A percentile compares a stretch with the other conserved stretches of the same genome.
Conservation (phyloP, 345 rosid genomes). For the Hypericum androsaemum region DNA sequence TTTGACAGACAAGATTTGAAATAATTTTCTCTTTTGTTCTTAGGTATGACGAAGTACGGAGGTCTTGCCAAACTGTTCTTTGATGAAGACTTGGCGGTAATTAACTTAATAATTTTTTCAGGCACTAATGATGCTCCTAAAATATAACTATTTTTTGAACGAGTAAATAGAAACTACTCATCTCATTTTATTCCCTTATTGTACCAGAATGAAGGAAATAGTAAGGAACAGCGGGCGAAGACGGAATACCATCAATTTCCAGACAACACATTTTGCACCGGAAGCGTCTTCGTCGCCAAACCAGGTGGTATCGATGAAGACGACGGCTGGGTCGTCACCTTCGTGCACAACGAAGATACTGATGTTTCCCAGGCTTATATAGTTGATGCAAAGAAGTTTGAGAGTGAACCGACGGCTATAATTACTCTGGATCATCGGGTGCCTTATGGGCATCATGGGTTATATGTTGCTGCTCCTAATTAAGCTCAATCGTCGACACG, state of each 20-base stretch:
- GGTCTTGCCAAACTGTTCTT: conserved; percentile 12
- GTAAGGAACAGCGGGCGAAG: conserved; percentile 15
- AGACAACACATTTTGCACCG: conserved; percentile 8
- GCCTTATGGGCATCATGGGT: conserved; percentile 41
- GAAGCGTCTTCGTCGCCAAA: conserved; percentile 7
- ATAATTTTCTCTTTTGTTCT: no score
- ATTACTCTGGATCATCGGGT: conserved; percentile 30
- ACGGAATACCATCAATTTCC: conserved; percentile 19
- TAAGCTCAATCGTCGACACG: no score
- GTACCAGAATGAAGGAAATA: conserved; percentile 4
- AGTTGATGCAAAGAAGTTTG: conserved; percentile 30
- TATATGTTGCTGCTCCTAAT: not conserved
- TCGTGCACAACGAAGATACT: conserved; percentile 12
- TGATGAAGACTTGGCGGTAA: not conserved
- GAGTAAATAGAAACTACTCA: no score
- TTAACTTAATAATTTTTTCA: not conserved
- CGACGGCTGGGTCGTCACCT: conserved; percentile 13
- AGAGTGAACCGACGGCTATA: conserved; percentile 20
- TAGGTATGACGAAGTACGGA: conserved; percentile 16
- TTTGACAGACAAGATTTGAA: no score
- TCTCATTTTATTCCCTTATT: not conserved
- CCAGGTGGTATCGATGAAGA: conserved; percentile 12
- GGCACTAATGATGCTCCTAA: no score
- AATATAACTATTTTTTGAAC: not conserved
- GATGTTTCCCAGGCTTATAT: conserved; percentile 20